Evolutionary conservation across 495 filamentous ascomycete genomes (phyloP), one percentile per base, ranked within the genome.

Genomic region (Penicillium robsamsonii): DNA sequence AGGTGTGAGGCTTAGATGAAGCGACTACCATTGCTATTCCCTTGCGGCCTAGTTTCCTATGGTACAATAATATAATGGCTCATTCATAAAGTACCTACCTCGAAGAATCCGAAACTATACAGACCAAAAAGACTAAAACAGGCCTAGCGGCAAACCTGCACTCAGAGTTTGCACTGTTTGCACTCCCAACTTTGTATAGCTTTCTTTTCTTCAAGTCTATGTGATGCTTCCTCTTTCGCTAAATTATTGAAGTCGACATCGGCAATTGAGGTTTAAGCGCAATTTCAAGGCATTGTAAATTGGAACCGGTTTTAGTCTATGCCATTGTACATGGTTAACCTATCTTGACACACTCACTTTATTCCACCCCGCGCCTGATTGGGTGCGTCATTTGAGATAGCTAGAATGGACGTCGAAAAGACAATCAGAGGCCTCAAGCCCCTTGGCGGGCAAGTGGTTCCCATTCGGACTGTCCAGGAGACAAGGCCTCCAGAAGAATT

Each of bases 381-480:
- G 45, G 25, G 22, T 45, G 18, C 22, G 17, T 29, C 31, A 25
- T 24, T 31, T 42, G 22, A 31, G 17, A 27, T n/a, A 22, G 30
- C 9, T 41, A 45, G n/a, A 17, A 76, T 75, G 74, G 61, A 65
- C 24, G 48, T 66, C 5, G 27, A 61, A 46, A 53, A 62, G 17
- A 46, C 59, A 4, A 27, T 77, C 15, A 50, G 56, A 15, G 61
- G 35, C 2, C 55, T 77, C 8, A 31, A 57, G 33, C 71, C 74
- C 29, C 58, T 75, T 1, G 30, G 50, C 9, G 76, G 76, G 24
- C 37, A 68, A 9, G 61, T 75, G 6, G 42, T 64, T n/a, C 68
- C 76, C 5, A 66, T 79, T 40, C 63, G 58, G 35, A 75, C 76
- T 0, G 64, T 77, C 2, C 76, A 79, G 38, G 72, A 79, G 56